These are phyloP conservation scores for Xylariaceae sp. DNA, from an alignment of 2,329 filamentous ascomycete genomes.

Conservation along the genomic window DNA sequence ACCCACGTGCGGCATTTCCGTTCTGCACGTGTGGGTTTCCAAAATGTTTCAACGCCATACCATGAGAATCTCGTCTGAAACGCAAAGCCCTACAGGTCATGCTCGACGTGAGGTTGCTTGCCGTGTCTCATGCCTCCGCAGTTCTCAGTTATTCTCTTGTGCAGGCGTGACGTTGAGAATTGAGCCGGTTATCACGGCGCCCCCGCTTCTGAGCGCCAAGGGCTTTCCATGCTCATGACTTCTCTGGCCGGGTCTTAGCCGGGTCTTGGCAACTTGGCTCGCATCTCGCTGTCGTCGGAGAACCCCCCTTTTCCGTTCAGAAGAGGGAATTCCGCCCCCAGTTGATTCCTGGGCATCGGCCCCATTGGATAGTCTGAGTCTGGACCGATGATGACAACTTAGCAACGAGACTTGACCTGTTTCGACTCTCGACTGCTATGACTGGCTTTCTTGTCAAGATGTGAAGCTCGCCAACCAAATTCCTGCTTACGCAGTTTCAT, in stretches of 20 bases:
- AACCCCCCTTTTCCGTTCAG: background rate
- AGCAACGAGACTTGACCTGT: background rate
- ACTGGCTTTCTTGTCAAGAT: too few relatives aligned
- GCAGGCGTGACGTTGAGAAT: background rate
- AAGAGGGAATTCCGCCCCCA: background rate
- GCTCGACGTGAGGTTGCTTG: too few relatives aligned
- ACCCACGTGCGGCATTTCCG: too few relatives aligned
- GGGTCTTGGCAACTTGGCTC: background rate
- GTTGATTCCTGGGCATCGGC: background rate
- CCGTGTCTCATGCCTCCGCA: background rate
- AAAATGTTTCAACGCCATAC: too few relatives aligned
- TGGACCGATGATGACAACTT: too few relatives aligned
- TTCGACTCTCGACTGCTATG: background rate
- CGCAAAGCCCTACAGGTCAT: too few relatives aligned
- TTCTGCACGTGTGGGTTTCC: too few relatives aligned
- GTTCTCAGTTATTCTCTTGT: background rate
- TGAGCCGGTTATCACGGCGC: background rate
- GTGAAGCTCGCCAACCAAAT: background rate
- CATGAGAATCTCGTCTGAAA: too few relatives aligned
- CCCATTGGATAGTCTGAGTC: background rate
- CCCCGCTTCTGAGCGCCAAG: background rate
- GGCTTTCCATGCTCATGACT: background rate
- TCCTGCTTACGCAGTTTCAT: background rate
- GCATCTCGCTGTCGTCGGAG: background rate
- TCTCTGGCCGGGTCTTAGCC: background rate